Evolutionary conservation across 176 grass and related monocot species (phyloP).

Genomic region (Olyra latifolia): DNA sequence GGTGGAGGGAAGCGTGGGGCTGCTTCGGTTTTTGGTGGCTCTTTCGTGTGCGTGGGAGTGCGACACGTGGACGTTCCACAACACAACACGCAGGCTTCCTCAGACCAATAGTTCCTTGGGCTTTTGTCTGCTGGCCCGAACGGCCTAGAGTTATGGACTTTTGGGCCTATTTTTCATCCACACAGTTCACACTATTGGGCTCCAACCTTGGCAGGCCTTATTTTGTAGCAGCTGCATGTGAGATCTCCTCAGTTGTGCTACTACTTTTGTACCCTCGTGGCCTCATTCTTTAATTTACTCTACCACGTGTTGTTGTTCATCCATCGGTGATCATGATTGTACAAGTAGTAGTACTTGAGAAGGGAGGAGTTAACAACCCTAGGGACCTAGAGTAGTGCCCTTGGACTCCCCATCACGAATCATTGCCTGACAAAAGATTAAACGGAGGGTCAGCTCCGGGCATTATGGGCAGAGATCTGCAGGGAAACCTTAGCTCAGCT

Average conservation of each 20-base stretch:
- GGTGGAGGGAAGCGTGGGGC: not conserved
- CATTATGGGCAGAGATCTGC: slow-evolving; percentile 10
- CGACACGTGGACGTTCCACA: not conserved
- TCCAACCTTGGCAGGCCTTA: not conserved
- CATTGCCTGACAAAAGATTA: slow-evolving; percentile 8
- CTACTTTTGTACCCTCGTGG: too few species aligned
- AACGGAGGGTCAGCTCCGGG: not conserved
- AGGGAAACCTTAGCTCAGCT: not conserved
- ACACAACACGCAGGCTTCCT: not conserved
- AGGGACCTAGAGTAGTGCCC: not conserved
- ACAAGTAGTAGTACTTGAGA: not conserved
- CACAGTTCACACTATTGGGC: not conserved
- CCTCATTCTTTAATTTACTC: not conserved
- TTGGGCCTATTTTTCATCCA: not conserved
- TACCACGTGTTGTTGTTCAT: not conserved
- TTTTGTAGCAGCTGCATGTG: not conserved
- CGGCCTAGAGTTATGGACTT: not conserved
- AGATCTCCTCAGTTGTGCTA: not conserved
- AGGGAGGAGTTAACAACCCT: not conserved
- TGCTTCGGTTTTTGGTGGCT: not conserved
- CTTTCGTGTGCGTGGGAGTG: not conserved
- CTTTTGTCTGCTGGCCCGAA: not conserved
- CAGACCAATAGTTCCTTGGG: not conserved
- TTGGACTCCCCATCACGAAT: not conserved
- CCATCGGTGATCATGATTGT: not conserved